Percentiles rank a stretch among this genome's conserved stretches.
phyloP scores from a whole-genome alignment of 108 stramenopile genomes.

The Pseudonitzschia multiseries region DNA sequence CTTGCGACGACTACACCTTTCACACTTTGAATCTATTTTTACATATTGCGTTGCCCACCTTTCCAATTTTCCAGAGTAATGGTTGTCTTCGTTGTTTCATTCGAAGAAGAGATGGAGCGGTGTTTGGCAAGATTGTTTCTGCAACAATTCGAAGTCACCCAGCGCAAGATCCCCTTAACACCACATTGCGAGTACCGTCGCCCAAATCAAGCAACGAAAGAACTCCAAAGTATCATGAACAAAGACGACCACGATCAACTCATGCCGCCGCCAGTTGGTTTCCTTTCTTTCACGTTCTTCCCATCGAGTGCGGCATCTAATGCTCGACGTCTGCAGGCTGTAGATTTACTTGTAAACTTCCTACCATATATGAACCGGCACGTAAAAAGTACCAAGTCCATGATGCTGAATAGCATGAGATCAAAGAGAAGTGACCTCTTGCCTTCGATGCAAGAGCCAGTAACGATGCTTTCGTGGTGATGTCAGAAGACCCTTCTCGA shows the following conservation, averaged over 20 bases:
- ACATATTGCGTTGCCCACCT: background rate
- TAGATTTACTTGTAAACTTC: slow-evolving; percentile 22
- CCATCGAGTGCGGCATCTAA: slow-evolving; percentile 19
- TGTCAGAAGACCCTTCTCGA: background rate
- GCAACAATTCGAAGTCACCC: slow-evolving; percentile 26
- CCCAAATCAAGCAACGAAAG: slow-evolving; percentile 14
- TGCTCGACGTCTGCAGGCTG: slow-evolving; percentile 8
- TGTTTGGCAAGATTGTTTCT: slow-evolving; percentile 24
- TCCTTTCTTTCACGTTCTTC: slow-evolving; percentile 32
- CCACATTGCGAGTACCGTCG: slow-evolving; percentile 33
- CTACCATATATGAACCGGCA: slow-evolving; percentile 27
- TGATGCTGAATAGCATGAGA: slow-evolving; percentile 23
- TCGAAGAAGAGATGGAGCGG: slow-evolving; percentile 22
- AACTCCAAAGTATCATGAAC: background rate
- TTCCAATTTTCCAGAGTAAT: slow-evolving; percentile 9
- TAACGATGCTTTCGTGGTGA: slow-evolving; percentile 3
- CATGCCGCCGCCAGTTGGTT: slow-evolving; percentile 17
- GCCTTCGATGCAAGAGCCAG: slow-evolving; percentile 11
- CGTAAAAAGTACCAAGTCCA: slow-evolving; percentile 23
- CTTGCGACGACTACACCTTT: background rate
- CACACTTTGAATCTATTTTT: background rate
- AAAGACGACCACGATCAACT: background rate
- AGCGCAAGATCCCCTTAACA: slow-evolving; percentile 11
- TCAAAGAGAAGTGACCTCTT: slow-evolving; percentile 13
- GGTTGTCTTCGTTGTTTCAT: slow-evolving; percentile 25